Percentiles rank a stretch among this genome's conserved stretches.
Evolutionary conservation across 1,284 basidiomycete genomes (phyloP).

Genomic region (Coniophora puteana): DNA sequence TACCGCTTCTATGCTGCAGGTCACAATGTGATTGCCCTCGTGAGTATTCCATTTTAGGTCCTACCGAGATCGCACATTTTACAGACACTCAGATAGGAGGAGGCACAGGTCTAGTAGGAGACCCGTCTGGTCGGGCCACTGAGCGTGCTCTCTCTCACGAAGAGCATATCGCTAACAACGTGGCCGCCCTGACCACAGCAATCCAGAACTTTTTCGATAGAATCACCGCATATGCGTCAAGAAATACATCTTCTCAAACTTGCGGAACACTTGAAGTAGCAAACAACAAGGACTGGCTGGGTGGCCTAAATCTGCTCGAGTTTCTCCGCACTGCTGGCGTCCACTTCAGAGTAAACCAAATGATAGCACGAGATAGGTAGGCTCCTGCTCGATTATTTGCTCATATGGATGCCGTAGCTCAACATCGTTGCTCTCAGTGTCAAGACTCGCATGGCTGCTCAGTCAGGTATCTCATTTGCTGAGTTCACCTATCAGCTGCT

Average conservation of each 20-base stretch:
- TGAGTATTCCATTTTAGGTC: slow-evolving; percentile 46
- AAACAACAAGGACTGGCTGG: slow-evolving; percentile 88
- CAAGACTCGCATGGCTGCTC: slow-evolving; percentile 74
- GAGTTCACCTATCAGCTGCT: slow-evolving; percentile 98
- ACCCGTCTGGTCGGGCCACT: slow-evolving; percentile 86
- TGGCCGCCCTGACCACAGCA: slow-evolving; percentile 60
- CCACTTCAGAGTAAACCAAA: slow-evolving; percentile 80
- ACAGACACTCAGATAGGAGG: slow-evolving; percentile 80
- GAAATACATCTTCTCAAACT: slow-evolving; percentile 23
- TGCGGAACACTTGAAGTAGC: slow-evolving; percentile 45
- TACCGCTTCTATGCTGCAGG: slow-evolving; percentile 86
- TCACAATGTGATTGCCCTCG: slow-evolving; percentile 80
- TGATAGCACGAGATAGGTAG: slow-evolving; percentile 90
- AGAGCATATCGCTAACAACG: slow-evolving; percentile 65
- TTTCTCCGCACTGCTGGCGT: slow-evolving; percentile 85
- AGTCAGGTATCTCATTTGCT: slow-evolving; percentile 90
- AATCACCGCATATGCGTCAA: slow-evolving; percentile 58
- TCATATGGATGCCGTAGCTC: no score
- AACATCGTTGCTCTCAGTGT: no score
- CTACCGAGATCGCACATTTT: background rate
- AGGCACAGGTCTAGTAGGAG: slow-evolving; percentile 94
- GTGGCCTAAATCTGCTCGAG: slow-evolving; percentile 71
- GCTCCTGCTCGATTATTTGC: background rate
- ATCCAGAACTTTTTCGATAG: slow-evolving; percentile 72
- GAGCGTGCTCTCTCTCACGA: slow-evolving; percentile 75